These are phyloP conservation scores for Anaeromyces robustus DNA, from an alignment of 192 early-diverging fungal species.

Conservation along the genomic window DNA sequence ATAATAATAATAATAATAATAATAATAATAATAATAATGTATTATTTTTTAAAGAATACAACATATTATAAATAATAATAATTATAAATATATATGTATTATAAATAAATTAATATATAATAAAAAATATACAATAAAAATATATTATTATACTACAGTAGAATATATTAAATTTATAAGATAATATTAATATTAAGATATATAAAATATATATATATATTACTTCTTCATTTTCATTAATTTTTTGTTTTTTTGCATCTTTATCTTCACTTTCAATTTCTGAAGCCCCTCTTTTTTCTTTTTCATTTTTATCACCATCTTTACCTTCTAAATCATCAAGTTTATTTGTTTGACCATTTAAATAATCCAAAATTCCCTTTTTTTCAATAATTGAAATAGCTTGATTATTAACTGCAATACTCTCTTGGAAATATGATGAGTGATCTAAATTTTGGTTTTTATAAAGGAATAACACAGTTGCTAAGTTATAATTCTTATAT, in stretches of 20 bases:
- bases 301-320: background rate
- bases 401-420: slow-evolving; percentile 34
- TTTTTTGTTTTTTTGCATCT: slow-evolving; percentile 4
- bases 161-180: too few species aligned
- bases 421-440: slow-evolving; percentile 53
- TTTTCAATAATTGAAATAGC: slow-evolving; percentile 63
- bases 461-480: slow-evolving; percentile 55
- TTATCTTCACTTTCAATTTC: slow-evolving; percentile 6
- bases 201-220: too few species aligned
- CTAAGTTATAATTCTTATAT: slow-evolving; percentile 32
- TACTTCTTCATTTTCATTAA: background rate
- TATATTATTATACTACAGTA: too few species aligned
- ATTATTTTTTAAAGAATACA: too few species aligned
- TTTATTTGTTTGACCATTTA: slow-evolving; percentile 36
- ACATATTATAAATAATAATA: too few species aligned
- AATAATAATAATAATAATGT: too few species aligned
- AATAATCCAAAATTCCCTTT: slow-evolving; percentile 47
- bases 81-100: too few species aligned
- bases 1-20: too few species aligned
- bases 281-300: background rate
- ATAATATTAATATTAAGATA: too few species aligned
- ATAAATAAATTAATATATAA: too few species aligned
- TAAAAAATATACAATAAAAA: too few species aligned
- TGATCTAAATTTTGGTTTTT: slow-evolving; percentile 45
- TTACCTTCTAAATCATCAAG: background rate